Base-by-base conservation (phyloP, 805 yeast species). In the Teunomyces cretensis region DNA sequence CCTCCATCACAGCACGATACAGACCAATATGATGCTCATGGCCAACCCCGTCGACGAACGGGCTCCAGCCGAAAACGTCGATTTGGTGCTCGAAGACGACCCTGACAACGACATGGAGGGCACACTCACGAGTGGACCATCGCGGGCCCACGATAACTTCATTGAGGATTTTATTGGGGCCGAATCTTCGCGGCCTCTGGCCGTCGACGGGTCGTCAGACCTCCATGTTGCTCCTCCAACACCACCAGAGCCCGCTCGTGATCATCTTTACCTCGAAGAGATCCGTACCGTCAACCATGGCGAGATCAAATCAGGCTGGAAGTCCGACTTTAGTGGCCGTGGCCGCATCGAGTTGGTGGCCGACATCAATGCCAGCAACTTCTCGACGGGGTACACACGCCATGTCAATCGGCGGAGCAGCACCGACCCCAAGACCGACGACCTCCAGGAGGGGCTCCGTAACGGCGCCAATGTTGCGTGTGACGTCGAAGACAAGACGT, bases 291-390 rank as follows among this genome's bases (percentile, higher is more conserved):
- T 94, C 7, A 78, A 84, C 9, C 78, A 82, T 44, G 97, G 97
- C 9, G 96, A 88, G 49, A 65, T 89, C 58, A 88, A 86, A 59
- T 74, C 79, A 26, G 99, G 99, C 3, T 94, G 99, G 99, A 94
- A 94, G 62, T 81, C 94, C 1, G 99, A 94, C 64, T 91, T 85
- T 60, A 66, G 82, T 5, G 85, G 81, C 33, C 75, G 75, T 37
- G 99, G 99, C 4, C 75, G 80, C 44, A 83, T 91, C 48, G 96
- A 89, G 62, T 62, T 90, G 38, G 83, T 85, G 26, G 88, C 87
- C 0, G 88, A 86, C 36, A 77, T 87, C 32, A 75, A 78, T 14
- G 78, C 86, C 17, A 73, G 78, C 68, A 71, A 77, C 42, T 66
- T 85, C 41, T 71, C 83, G 8, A 79, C 89, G 0, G 79, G 84